Base-by-base conservation (phyloP, 352 stramenopile species). In the Phytopythium aichiense region DNA sequence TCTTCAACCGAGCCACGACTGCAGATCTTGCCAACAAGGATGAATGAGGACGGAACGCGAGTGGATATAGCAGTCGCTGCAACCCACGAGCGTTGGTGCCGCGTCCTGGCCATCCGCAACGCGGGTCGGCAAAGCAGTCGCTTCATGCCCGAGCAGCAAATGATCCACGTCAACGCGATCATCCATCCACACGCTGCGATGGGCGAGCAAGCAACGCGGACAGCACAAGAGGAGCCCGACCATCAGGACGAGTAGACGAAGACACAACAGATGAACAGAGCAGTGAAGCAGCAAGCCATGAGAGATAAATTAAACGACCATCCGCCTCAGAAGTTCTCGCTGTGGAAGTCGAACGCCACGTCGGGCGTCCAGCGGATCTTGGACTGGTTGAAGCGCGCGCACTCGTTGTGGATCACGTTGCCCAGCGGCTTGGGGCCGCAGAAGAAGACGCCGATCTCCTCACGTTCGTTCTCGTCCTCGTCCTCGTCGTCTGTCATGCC, bases 391-490 rank as follows among this genome's bases (percentile, higher is more conserved):
- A 89, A 73, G 8, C 22, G 23, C 20, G 73, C 72, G 58, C 81
- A 91, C 53, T 89, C 74, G 16, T 91, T 75, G 56, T 83, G 66
- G 54, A 95, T 79, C 35, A 72, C 52, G 33, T 75, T 69, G 23
- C 72, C 84, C 23, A 95, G 73, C 0, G 65, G 61, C 55, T 88
- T 84, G 0, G 82, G 82, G 0, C 87, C 87, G 25, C 87, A 92
- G 58, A 87, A 88, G 59, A 94, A 94, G 13, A 94, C 81, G 5
- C 81, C 85, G 22, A 91, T 83, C 30, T 92, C 79, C 37, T 92
- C 77, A 3, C 71, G 65, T 20, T 79, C 73, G 4, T 66, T 63
- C n/a, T 67, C 60, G 12, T 81, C 73, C 1, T 68, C 69, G n/a
- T 67, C 60, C 12, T 55, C 58, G 13, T 69, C 63, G 11, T 58